phyloP scores from a whole-genome alignment of 2,329 filamentous ascomycete genomes.

The Talaromyces sp. region DNA sequence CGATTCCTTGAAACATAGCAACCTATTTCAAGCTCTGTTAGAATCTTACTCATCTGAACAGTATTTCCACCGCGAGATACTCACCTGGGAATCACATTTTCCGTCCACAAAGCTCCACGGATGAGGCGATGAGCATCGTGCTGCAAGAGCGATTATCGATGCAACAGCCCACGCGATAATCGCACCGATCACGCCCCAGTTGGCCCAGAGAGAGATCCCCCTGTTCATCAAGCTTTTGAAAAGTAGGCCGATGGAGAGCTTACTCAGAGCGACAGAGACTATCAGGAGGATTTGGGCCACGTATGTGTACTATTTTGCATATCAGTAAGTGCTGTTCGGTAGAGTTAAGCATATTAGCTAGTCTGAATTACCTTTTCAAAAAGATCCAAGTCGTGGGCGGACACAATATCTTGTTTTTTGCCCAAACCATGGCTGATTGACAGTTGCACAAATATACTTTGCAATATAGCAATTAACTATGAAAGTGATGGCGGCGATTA shows the following conservation, averaged over 20 bases:
- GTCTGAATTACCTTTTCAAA: slow-evolving; percentile 21
- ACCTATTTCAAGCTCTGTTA: slow-evolving; percentile 7
- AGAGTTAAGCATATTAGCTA: not conserved
- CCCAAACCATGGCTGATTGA: slow-evolving; percentile 24
- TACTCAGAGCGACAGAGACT: slow-evolving; percentile 21
- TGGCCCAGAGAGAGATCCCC: slow-evolving; percentile 15
- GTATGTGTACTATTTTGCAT: slow-evolving; percentile 21
- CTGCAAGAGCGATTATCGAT: slow-evolving; percentile 21
- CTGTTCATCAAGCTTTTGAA: slow-evolving; percentile 23
- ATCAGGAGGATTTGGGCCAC: slow-evolving; percentile 23
- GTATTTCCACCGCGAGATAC: not conserved
- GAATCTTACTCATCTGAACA: not conserved
- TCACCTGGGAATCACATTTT: slow-evolving; percentile 22
- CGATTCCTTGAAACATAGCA: slow-evolving; percentile 20
- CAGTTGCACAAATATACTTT: slow-evolving; percentile 23
- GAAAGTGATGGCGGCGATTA: not conserved
- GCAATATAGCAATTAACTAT: slow-evolving; percentile 21
- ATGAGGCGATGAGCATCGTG: slow-evolving; percentile 22
- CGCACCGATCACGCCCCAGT: slow-evolving; percentile 19
- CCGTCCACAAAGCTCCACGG: slow-evolving; percentile 21
- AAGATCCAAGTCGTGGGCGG: slow-evolving; percentile 9
- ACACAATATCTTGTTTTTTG: slow-evolving; percentile 17
- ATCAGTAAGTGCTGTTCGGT: not conserved
- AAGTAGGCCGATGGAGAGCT: slow-evolving; percentile 22
- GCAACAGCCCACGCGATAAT: slow-evolving; percentile 22